These are phyloP conservation scores for Arabidopsis hybrid DNA, from an alignment of 441 rosid species.

Conservation along the genomic window DNA sequence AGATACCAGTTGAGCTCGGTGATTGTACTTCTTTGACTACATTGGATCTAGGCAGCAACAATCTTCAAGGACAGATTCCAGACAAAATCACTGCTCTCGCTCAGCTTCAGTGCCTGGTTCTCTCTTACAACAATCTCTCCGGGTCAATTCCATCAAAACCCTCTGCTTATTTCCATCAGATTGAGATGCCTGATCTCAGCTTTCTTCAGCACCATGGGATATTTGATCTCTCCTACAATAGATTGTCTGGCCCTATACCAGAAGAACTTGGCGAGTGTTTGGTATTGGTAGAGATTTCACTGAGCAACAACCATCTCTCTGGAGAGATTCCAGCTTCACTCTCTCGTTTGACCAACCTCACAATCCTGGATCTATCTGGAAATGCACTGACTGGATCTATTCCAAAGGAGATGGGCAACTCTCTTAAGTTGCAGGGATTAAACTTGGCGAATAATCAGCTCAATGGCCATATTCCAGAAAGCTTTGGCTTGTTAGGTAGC, in stretches of 20 bases:
- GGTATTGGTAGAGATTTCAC: slow-evolving; percentile 68
- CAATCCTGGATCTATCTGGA: slow-evolving; percentile 76
- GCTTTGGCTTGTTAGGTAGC: slow-evolving; percentile 65
- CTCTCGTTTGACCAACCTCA: slow-evolving; percentile 65
- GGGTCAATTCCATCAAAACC: slow-evolving; percentile 73
- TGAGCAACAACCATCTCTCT: slow-evolving; percentile 71
- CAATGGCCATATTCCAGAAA: slow-evolving; percentile 71
- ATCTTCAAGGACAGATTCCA: slow-evolving; percentile 75
- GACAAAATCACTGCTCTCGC: slow-evolving; percentile 58
- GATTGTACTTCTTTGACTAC: slow-evolving; percentile 72
- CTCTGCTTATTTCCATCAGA: slow-evolving; percentile 68
- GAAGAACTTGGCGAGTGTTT: slow-evolving; percentile 70
- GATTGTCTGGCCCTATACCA: slow-evolving; percentile 75
- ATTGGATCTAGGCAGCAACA: slow-evolving; percentile 83
- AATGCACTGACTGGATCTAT: slow-evolving; percentile 69
- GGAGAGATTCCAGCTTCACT: slow-evolving; percentile 79
- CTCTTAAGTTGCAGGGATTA: slow-evolving; percentile 81
- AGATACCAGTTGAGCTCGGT: slow-evolving; percentile 71
- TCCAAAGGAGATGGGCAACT: slow-evolving; percentile 63
- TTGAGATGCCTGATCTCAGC: slow-evolving; percentile 71
- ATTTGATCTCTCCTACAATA: slow-evolving; percentile 80
- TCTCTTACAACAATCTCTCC: slow-evolving; percentile 74
- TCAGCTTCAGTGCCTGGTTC: slow-evolving; percentile 84
- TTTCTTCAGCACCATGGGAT: slow-evolving; percentile 90
- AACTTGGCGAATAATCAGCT: slow-evolving; percentile 81